Evolutionary conservation across 2,329 filamentous ascomycete species (phyloP).

Genomic region (Plectosphaerella sp.): DNA sequence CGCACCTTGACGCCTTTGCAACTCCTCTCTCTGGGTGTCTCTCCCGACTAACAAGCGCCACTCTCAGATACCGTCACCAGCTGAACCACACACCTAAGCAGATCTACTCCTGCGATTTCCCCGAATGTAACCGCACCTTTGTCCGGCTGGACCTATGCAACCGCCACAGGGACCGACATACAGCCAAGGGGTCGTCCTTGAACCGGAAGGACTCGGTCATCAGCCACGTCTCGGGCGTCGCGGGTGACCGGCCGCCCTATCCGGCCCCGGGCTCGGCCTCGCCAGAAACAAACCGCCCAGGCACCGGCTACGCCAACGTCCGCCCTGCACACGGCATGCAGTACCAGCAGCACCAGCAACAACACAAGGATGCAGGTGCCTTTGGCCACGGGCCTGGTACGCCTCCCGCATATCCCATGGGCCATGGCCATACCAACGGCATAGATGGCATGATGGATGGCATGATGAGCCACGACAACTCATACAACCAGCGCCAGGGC

Average conservation of each 20-base stretch:
- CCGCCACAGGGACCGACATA: conserved; percentile 76
- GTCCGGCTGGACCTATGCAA: conserved; percentile 91
- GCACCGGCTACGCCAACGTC: conserved; percentile 34
- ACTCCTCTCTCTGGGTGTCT: not conserved
- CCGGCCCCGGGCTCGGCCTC: conserved; percentile 36
- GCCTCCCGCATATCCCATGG: conserved; percentile 26
- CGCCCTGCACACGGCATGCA: conserved; percentile 31
- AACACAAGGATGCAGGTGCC: conserved; percentile 38
- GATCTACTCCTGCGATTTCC: conserved; percentile 90
- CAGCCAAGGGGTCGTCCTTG: conserved; percentile 71
- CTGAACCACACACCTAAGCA: conserved; percentile 94
- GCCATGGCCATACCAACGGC: conserved; percentile 26
- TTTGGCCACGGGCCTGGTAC: conserved; percentile 43
- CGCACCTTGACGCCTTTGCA: not conserved
- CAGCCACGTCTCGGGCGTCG: conserved; percentile 40
- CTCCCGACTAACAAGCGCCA: conserved; percentile 15
- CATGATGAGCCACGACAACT: conserved; percentile 36
- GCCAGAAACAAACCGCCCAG: conserved; percentile 41
- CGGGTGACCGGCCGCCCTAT: conserved; percentile 34
- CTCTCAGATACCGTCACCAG: conserved; percentile 73
- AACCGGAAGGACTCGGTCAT: conserved; percentile 68
- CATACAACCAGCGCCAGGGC: conserved; percentile 24
- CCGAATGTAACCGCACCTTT: conserved; percentile 84
- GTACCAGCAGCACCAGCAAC: conserved; percentile 29
- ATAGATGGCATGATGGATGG: conserved; percentile 23